Base-by-base conservation (phyloP, 2,329 filamentous ascomycete species). In the Colletotrichum agaves region DNA sequence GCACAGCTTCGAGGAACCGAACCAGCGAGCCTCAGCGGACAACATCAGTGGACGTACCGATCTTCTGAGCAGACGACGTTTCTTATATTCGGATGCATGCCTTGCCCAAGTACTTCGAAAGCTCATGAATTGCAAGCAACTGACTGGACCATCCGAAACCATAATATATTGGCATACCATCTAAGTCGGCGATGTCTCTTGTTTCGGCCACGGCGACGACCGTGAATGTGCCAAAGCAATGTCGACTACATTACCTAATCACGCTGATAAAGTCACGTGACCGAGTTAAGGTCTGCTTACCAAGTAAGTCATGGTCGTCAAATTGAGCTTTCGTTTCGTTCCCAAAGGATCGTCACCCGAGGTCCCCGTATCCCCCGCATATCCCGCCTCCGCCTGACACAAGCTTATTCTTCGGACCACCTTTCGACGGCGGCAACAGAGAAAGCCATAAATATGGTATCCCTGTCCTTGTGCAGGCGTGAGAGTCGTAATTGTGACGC, bases 361-460 rank as follows among this genome's bases (percentile, higher is more conserved):
- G 37, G 35, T 21, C 58, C 19, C 11, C 13, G 41, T 19, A 19
- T 31, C 61, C 31, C 31, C 65, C 61, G 49, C 52, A 27, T 39
- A 27, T 67, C 33, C 64, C 61, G 53, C 27, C 61, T 58, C n/a
- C n/a, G n/a, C n/a, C n/a, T 67, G 64, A 52, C 61, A 41, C 47
- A 61, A 64, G 64, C 61, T 66, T 57, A 50, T 44, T 66, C 35
- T 43, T 44, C 27, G 58, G 43, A 43, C 37, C 50, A 50, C 59
- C 35, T 39, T 47, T 50, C 31, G 6, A 49, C 33, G 37, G 52
- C 64, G 65, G 61, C 47, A 49, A 55, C 21, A 31, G 47, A 60
- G n/a, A 21, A 67, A 39, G 41, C 33, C 37, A 31, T 60, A n/a
- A 53, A 31, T 23, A 21, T 17, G 15, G n/a, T 15, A 57, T 44